Evolutionary conservation across 1,284 basidiomycete species (phyloP).

Genomic region (Polyporus tsugae): DNA sequence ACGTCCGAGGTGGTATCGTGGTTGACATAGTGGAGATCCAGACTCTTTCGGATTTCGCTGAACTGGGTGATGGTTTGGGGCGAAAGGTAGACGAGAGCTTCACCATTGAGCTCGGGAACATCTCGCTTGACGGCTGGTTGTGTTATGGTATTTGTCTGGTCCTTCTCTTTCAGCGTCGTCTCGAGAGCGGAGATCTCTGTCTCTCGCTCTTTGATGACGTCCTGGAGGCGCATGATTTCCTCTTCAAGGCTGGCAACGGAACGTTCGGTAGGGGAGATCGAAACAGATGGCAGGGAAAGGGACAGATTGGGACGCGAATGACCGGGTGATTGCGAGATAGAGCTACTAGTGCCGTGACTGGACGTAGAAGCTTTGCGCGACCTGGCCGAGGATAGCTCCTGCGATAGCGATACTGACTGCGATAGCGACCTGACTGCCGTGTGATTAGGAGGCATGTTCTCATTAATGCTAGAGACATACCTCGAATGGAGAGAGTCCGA

Average conservation of each 20-base stretch:
- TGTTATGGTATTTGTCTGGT: constrained; percentile 32
- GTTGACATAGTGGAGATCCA: constrained; percentile 55
- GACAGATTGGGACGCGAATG: constrained; percentile 64
- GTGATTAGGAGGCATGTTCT: constrained; percentile 28
- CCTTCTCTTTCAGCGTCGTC: constrained; percentile 64
- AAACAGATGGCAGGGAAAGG: constrained; percentile 58
- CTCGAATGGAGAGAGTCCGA: constrained; percentile 85
- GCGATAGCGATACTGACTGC: constrained; percentile 91
- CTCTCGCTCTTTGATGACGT: constrained; percentile 88
- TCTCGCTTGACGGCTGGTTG: constrained; percentile 19
- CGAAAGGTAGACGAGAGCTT: constrained; percentile 54
- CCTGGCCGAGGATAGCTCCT: constrained; percentile 92
- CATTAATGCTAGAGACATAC: constrained; percentile 47
- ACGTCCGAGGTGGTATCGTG: constrained; percentile 53
- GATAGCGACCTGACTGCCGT: constrained; percentile 63
- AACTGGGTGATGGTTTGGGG: constrained; percentile 76
- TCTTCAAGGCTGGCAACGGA: constrained; percentile 88
- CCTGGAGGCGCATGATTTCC: constrained; percentile 91
- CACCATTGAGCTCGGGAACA: constrained; percentile 25
- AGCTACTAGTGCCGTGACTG: constrained; percentile 73
- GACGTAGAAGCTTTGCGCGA: constrained; percentile 84
- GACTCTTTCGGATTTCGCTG: constrained; percentile 70
- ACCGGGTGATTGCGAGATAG: constrained; percentile 50
- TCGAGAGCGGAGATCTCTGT: constrained; percentile 85
- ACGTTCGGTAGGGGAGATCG: constrained; percentile 60